phyloP scores from a whole-genome alignment of 2,329 filamentous ascomycete genomes.

The Fusarium vanettenii region DNA sequence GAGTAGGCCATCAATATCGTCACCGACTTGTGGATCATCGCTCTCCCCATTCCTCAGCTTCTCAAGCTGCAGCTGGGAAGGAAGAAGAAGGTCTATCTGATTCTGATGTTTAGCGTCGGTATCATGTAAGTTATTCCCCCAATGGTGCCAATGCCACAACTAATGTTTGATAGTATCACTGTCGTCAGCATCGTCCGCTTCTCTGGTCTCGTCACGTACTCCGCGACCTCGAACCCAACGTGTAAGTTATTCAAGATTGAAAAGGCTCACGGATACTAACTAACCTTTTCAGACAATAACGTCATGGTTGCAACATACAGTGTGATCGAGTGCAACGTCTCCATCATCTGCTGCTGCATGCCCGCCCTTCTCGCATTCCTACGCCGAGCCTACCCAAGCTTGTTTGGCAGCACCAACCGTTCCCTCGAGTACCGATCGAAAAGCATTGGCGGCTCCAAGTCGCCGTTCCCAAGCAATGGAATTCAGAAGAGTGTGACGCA shows the following conservation, averaged over 20 bases:
- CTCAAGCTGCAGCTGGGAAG: background rate
- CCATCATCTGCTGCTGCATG: conserved; percentile 5
- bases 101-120: background rate
- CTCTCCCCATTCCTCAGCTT: background rate
- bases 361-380: background rate
- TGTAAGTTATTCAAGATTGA: background rate
- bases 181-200: conserved; percentile 1
- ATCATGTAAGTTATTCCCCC: background rate
- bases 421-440: background rate
- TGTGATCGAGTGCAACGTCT: conserved; percentile 2
- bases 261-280: background rate
- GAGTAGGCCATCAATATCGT: background rate
- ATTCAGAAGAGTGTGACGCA: conserved; percentile 3
- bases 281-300: background rate
- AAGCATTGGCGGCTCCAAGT: background rate
- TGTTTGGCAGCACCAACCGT: conserved; percentile 4
- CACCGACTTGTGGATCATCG: background rate
- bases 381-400: background rate
- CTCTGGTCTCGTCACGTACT: conserved; percentile 2
- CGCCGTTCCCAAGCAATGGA: background rate
- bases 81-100: background rate
- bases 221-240: background rate
- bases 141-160: background rate
- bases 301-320: conserved; percentile 6
- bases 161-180: background rate